Conservation (phyloP, 768 basidiomycete species). For the Lactarius quietus region DNA sequence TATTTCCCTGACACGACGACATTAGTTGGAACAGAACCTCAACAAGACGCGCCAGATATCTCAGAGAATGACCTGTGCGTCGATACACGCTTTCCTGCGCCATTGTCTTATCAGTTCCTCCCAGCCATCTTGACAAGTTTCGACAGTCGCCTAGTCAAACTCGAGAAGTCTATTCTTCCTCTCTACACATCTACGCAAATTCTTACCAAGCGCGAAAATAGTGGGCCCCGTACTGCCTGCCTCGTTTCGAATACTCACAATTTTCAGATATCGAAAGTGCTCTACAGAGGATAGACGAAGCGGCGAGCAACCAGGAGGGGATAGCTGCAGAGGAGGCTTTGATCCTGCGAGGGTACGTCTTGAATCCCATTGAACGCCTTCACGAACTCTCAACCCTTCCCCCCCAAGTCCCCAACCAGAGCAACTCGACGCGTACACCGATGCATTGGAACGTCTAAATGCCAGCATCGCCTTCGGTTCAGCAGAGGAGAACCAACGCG, state of each 20-base stretch:
- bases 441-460: slow-evolving; percentile 73
- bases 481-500: slow-evolving; percentile 49
- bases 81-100: slow-evolving; percentile 2
- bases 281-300: slow-evolving; percentile 71
- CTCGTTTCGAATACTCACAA: neutral
- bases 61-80: slow-evolving; percentile 78
- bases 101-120: slow-evolving; percentile 30
- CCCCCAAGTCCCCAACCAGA: slow-evolving; percentile 60
- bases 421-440: slow-evolving; percentile 62
- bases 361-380: neutral
- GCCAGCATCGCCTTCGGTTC: slow-evolving; percentile 76
- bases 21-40: slow-evolving; percentile 80
- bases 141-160: slow-evolving; percentile 73
- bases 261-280: slow-evolving; percentile 74
- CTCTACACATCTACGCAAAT: slow-evolving; percentile 77
- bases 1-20: slow-evolving; percentile 1
- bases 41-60: slow-evolving; percentile 84
- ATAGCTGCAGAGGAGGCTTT: slow-evolving; percentile 74
- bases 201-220: slow-evolving; percentile 65
- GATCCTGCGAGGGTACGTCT: slow-evolving; percentile 67
- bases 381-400: neutral
- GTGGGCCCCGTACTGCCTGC: slow-evolving; percentile 41
- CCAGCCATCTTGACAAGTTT: slow-evolving; percentile 81
- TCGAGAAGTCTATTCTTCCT: slow-evolving; percentile 83
- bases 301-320: slow-evolving; percentile 71